A percentile compares a stretch with the other conserved stretches of the same genome.
phyloP scores from a whole-genome alignment of 2,329 filamentous ascomycete species.

The Colletotrichum coccodes region DNA sequence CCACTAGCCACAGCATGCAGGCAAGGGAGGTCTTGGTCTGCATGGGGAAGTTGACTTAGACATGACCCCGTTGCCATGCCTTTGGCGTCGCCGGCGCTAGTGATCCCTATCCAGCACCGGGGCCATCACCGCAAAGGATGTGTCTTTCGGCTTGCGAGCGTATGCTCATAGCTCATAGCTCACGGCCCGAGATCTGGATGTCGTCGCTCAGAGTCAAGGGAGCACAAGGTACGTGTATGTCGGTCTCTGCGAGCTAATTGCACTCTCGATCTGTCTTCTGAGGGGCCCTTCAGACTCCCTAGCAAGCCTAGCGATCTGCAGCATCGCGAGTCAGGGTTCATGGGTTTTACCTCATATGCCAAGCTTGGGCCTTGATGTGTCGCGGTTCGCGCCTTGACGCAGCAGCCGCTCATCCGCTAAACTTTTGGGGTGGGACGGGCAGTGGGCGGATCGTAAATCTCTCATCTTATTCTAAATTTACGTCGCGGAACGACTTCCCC shows the following conservation, averaged over 20 bases:
- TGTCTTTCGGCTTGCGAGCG: not conserved
- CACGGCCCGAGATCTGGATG: constrained; percentile 11
- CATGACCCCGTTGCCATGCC: constrained; percentile 21
- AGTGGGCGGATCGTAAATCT: not conserved
- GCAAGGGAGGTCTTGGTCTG: not conserved
- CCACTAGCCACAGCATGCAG: not conserved
- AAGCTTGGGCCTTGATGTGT: not conserved
- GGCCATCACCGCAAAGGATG: not conserved
- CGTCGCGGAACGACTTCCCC: not conserved
- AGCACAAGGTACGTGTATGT: not conserved
- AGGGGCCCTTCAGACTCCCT: not conserved
- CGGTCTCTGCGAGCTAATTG: not conserved
- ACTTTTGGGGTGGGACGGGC: not conserved
- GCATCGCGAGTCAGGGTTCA: constrained; percentile 19
- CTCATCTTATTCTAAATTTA: not conserved
- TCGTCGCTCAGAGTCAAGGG: not conserved
- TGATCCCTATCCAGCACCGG: constrained; percentile 18
- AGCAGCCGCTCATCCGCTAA: not conserved
- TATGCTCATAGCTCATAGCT: not conserved
- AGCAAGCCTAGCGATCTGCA: not conserved
- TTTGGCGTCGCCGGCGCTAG: constrained; percentile 5
- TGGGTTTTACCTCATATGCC: not conserved
- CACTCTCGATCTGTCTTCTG: not conserved
- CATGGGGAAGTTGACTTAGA: constrained; percentile 4
- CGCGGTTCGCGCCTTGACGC: not conserved